Base-by-base conservation (phyloP, 208 protist species). In the Crithidia sp. region DNA sequence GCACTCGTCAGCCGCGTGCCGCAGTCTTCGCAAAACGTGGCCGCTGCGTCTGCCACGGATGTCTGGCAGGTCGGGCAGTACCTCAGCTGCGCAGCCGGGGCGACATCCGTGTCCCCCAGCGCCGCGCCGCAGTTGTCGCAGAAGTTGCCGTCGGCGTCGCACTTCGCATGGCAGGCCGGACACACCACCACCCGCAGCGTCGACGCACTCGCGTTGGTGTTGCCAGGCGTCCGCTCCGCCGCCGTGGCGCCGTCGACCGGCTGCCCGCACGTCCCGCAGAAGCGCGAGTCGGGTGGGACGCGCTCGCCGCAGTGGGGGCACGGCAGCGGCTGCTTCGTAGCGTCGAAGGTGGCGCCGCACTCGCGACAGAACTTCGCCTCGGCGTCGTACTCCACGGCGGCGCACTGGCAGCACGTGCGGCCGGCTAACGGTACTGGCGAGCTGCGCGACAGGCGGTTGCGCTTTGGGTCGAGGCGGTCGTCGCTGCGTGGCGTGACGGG, bases 111-210 rank as follows among this genome's bases (percentile, higher is more conserved):
- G 50, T 85, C 81, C n/a, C 85, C 88, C 10, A 94, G 66, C 2
- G 82, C 88, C 4, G 82, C 92, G 52, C 90, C 92, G 80, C 90
- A 94, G 75, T 92, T 93, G 70, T 94, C 90, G 60, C 92, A 94
- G 68, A 95, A 94, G 77, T 95, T 94, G 45, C 84, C 87, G 79
- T 95, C 92, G 6, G 81, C 90, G 71, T 91, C 88, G 70, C 86
- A 93, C 50, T 93, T 43, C 2, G 82, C 88, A 68, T 88, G 60
- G 73, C 92, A 95, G 17, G 85, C 88, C 7, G 87, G 86, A 62
- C 92, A 95, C 13, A 77, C 56, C 5, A 79, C 61, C 44, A 89
- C 56, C 10, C 87, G 89, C 50, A 85, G 67, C 10, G 86, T 81
- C 13, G 86, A 71, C 5, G 76, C 81, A 45, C 86, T 85, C 19